These are phyloP conservation scores for Aspergillus bombycis DNA, from an alignment of 2,329 filamentous ascomycete genomes.

Conservation along the genomic window DNA sequence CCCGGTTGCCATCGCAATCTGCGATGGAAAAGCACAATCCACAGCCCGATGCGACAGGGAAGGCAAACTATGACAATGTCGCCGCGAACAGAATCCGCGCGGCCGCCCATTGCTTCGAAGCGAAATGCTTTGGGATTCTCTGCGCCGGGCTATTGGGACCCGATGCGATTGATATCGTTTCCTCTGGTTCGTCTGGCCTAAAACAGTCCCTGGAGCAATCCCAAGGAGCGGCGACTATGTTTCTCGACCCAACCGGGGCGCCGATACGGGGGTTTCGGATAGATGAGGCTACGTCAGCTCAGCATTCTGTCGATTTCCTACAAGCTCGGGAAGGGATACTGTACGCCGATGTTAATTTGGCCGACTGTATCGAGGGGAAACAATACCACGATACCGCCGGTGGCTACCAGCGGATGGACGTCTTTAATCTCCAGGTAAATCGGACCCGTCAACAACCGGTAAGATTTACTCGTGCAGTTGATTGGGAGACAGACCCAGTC, in stretches of 20 bases:
- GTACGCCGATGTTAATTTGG: slow-evolving; percentile 56
- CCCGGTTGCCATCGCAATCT: slow-evolving; percentile 27
- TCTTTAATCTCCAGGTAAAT: slow-evolving; percentile 57
- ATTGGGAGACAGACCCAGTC: not conserved
- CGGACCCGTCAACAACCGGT: slow-evolving; percentile 40
- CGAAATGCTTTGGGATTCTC: slow-evolving; percentile 59
- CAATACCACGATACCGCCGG: slow-evolving; percentile 62
- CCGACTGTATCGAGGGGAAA: slow-evolving; percentile 57
- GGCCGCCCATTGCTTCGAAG: slow-evolving; percentile 62
- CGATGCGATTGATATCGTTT: slow-evolving; percentile 38
- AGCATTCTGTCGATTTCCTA: slow-evolving; percentile 39
- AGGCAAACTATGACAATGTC: slow-evolving; percentile 56
- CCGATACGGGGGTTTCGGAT: slow-evolving; percentile 43
- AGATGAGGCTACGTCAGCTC: slow-evolving; percentile 23
- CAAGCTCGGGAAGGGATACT: slow-evolving; percentile 54
- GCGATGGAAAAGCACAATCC: not conserved
- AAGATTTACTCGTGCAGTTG: slow-evolving; percentile 22
- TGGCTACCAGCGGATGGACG: slow-evolving; percentile 58
- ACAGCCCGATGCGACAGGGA: not conserved
- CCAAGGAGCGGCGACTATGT: slow-evolving; percentile 53
- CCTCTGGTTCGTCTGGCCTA: not conserved
- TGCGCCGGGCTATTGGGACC: slow-evolving; percentile 50
- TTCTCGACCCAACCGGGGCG: slow-evolving; percentile 56
- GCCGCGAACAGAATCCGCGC: slow-evolving; percentile 56
- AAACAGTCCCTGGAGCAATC: slow-evolving; percentile 38